These are phyloP conservation scores for Vigna angularis DNA, from an alignment of 306 rosid species.

Conservation along the genomic window DNA sequence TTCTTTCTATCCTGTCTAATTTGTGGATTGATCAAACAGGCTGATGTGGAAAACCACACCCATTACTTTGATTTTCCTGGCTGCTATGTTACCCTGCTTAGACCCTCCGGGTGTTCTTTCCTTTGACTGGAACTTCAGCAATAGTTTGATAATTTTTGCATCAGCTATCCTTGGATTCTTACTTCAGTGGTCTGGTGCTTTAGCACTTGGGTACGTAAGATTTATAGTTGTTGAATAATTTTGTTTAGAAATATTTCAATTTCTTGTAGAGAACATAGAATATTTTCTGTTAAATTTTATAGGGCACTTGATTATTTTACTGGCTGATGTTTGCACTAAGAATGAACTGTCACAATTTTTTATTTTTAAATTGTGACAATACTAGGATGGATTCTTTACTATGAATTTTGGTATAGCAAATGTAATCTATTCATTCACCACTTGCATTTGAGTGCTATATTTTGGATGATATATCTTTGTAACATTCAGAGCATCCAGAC, in stretches of 20 bases:
- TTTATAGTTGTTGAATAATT: conserved; percentile 12
- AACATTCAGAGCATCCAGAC: not conserved
- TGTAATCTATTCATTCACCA: not conserved
- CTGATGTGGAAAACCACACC: conserved; percentile 97
- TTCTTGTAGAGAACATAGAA: conserved; percentile 1
- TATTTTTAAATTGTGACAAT: not conserved
- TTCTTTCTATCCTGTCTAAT: conserved; percentile 8
- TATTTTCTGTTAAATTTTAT: not conserved
- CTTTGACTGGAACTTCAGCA: conserved; percentile 63
- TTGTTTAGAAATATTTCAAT: not conserved
- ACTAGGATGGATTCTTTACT: not conserved
- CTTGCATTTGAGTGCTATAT: not conserved
- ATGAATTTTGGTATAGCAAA: not conserved
- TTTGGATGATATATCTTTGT: not conserved
- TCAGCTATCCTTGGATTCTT: conserved; percentile 88
- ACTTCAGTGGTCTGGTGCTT: conserved; percentile 97
- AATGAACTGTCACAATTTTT: not conserved
- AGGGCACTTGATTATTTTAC: not conserved
- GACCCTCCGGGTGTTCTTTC: conserved; percentile 32
- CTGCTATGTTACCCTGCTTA: conserved; percentile 55
- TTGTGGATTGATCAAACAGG: conserved; percentile 51
- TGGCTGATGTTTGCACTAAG: not conserved
- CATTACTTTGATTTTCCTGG: conserved; percentile 69
- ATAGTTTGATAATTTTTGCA: conserved; percentile 55
- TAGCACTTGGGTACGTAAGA: conserved; percentile 80